Conservation (phyloP, 148 eudicot species). For the Chenopodium album region DNA sequence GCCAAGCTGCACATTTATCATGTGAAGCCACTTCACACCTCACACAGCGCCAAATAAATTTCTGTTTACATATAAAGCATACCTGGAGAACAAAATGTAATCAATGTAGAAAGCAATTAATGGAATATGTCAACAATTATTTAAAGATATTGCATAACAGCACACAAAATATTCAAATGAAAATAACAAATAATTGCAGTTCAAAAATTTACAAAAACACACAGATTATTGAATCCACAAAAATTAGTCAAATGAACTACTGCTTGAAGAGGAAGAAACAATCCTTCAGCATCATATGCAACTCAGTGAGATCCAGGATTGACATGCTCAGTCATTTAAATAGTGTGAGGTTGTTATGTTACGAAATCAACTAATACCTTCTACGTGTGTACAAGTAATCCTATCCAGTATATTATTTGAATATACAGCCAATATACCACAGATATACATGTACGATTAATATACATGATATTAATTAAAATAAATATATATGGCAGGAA, state of each 20-base stretch:
- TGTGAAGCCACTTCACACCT: constrained; percentile 80
- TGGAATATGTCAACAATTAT: not conserved
- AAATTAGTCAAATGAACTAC: not conserved
- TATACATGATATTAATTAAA: not conserved
- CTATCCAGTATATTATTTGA: not conserved
- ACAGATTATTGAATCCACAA: not conserved
- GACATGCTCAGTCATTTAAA: not conserved
- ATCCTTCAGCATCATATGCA: too few relatives aligned
- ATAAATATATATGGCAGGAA: too few relatives aligned
- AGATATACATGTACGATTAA: not conserved
- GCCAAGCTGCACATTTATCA: constrained; percentile 81
- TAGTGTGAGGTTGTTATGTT: not conserved
- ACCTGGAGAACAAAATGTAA: constrained; percentile 42
- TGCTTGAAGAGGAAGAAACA: not conserved
- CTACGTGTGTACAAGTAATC: not conserved
- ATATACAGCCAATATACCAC: too few relatives aligned
- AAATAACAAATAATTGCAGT: not conserved
- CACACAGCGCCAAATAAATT: constrained; percentile 66
- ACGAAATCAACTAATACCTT: not conserved
- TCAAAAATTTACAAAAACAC: too few relatives aligned
- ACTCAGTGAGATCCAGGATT: not conserved
- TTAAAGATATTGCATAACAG: not conserved
- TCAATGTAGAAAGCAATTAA: constrained; percentile 6
- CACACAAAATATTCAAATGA: not conserved
- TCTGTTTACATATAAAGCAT: constrained; percentile 77